phyloP scores from a whole-genome alignment of 1,284 basidiomycete species.

The Marasmius fiardii region DNA sequence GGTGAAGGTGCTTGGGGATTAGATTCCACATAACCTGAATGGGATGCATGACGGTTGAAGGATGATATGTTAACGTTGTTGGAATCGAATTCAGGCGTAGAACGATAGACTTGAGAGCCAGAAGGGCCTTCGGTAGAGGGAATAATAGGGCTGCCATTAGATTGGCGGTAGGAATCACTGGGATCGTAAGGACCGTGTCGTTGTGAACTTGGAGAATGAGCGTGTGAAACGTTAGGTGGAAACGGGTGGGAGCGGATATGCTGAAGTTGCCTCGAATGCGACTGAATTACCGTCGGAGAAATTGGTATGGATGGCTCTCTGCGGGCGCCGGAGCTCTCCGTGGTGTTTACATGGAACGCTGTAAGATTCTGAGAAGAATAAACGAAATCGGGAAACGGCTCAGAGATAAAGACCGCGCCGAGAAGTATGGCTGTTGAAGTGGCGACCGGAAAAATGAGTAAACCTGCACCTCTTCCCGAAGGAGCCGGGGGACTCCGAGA shows the following conservation, averaged over 20 bases:
- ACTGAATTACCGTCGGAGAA: constrained; percentile 11
- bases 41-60: no score
- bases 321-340: not conserved
- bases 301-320: constrained; percentile 9
- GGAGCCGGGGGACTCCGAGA: constrained; percentile 4
- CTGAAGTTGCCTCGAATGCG: not conserved
- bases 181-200: constrained; percentile 1
- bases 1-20: not conserved
- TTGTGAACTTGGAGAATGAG: not conserved
- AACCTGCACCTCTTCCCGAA: constrained; percentile 35
- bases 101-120: not conserved
- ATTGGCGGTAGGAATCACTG: not conserved
- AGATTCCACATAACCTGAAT: not conserved
- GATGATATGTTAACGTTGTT: constrained; percentile 2
- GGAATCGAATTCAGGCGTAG: not conserved
- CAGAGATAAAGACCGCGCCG: constrained; percentile 49
- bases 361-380: constrained; percentile 7
- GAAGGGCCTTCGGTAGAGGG: not conserved
- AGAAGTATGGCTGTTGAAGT: constrained; percentile 55
- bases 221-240: not conserved
- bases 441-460: constrained; percentile 56
- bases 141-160: not conserved
- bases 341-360: not conserved
- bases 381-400: constrained; percentile 52
- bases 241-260: not conserved